phyloP scores from a whole-genome alignment of 805 yeast species.

The Monosporozyma yasuniensis region DNA sequence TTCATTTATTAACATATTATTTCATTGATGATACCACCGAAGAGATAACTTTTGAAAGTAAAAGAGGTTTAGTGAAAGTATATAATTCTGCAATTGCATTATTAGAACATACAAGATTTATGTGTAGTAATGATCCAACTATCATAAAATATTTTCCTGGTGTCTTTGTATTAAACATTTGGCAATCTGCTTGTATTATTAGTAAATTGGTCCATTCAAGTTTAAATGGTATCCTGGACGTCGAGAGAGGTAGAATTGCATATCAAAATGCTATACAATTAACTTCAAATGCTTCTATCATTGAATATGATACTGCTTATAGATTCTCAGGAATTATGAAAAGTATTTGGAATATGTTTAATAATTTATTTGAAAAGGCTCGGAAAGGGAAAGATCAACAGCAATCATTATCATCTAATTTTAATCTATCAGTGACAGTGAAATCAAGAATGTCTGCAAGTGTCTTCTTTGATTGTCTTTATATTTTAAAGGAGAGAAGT shows the following conservation, averaged over 20 bases:
- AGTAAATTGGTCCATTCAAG: conserved; percentile 73
- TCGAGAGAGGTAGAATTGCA: conserved; percentile 58
- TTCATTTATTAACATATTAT: conserved; percentile 75
- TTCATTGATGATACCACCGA: conserved; percentile 36
- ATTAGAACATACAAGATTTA: conserved; percentile 53
- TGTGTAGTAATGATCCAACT: conserved; percentile 48
- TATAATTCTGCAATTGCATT: conserved; percentile 73
- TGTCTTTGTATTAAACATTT: conserved; percentile 67
- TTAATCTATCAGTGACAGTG: conserved; percentile 43
- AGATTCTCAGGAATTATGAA: conserved; percentile 90
- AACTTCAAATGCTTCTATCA: conserved; percentile 70
- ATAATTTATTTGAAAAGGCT: conserved; percentile 48
- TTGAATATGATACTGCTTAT: conserved; percentile 87
- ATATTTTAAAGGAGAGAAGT: conserved; percentile 74
- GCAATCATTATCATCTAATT: conserved; percentile 12
- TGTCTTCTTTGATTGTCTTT: conserved; percentile 83
- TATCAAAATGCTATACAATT: conserved; percentile 59
- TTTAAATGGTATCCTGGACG: conserved; percentile 56
- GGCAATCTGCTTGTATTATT: conserved; percentile 88
- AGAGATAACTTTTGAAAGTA: conserved; percentile 44
- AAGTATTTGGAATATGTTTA: conserved; percentile 84
- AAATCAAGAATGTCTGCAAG: conserved; percentile 86
- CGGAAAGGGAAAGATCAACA: background rate
- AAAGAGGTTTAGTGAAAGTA: conserved; percentile 63
- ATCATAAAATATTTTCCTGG: conserved; percentile 77